These are phyloP conservation scores for Hibiscus trionum DNA, from an alignment of 345 rosid species.

Conservation along the genomic window DNA sequence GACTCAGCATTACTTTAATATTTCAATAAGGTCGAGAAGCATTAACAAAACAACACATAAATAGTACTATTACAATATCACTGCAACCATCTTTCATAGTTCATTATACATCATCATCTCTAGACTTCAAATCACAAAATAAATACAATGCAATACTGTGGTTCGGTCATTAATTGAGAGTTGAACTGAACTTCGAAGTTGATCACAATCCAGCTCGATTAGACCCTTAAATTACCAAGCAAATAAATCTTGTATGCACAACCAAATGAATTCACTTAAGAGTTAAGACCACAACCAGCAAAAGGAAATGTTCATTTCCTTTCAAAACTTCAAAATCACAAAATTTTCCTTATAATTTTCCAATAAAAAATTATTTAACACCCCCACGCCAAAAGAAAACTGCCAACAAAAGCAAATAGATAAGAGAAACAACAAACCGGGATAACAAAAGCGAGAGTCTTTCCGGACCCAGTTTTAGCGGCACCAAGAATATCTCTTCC, in stretches of 20 bases:
- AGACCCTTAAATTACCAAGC: neutral
- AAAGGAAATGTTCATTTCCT: neutral
- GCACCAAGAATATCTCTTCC: slow-evolving; percentile 92
- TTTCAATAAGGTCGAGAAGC: neutral
- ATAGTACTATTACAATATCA: neutral
- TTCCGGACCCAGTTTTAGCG: slow-evolving; percentile 92
- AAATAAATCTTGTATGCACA: neutral
- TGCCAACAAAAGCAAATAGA: neutral
- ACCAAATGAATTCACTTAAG: neutral
- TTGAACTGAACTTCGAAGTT: neutral
- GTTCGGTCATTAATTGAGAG: neutral
- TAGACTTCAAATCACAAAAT: neutral
- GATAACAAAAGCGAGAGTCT: slow-evolving; percentile 82
- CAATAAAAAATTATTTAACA: neutral
- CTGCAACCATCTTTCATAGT: neutral
- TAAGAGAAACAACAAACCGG: slow-evolving; percentile 48
- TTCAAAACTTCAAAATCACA: neutral
- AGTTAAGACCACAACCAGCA: neutral
- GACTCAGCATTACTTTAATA: neutral
- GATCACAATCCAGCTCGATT: neutral
- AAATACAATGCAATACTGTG: neutral
- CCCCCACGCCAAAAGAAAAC: neutral
- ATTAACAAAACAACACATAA: neutral
- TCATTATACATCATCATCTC: neutral
- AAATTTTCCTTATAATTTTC: neutral